phyloP scores from a whole-genome alignment of 2,329 filamentous ascomycete genomes.

The Fusarium oligoseptatum region DNA sequence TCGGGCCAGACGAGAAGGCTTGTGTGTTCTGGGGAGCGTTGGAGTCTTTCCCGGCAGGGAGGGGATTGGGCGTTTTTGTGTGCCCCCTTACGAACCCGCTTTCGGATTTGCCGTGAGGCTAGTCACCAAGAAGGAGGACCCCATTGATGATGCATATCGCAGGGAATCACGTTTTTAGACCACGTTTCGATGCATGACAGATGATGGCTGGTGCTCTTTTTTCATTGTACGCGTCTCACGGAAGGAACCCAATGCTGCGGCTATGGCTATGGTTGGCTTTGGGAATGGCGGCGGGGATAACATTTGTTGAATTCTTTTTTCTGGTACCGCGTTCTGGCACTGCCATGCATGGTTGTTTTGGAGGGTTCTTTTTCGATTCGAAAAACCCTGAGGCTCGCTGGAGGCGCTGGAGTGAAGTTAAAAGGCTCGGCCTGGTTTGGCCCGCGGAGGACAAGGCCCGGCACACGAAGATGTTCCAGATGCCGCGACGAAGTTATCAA shows the following conservation, averaged over 20 bases:
- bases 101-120: constrained; percentile 46
- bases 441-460: constrained; percentile 35
- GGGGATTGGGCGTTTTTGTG: constrained; percentile 47
- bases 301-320: constrained; percentile 40
- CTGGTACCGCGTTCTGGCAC: constrained; percentile 41
- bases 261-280: constrained; percentile 43
- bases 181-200: constrained; percentile 65
- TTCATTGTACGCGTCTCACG: constrained; percentile 56
- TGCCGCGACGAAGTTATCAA: constrained; percentile 46
- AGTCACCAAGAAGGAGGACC: constrained; percentile 47
- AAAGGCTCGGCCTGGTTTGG: constrained; percentile 38
- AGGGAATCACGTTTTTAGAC: constrained; percentile 60
- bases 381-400: constrained; percentile 27
- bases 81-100: constrained; percentile 45
- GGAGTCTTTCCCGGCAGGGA: constrained; percentile 49
- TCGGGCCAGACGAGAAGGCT: constrained; percentile 45
- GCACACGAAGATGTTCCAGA: constrained; percentile 43
- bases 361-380: constrained; percentile 31
- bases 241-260: constrained; percentile 43
- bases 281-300: constrained; percentile 42
- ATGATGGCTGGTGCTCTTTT: constrained; percentile 57
- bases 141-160: constrained; percentile 54
- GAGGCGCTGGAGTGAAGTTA: constrained; percentile 42
- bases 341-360: constrained; percentile 42
- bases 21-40: constrained; percentile 48